phyloP scores from a whole-genome alignment of 2,329 filamentous ascomycete genomes.

The Epichloe gansuensis region DNA sequence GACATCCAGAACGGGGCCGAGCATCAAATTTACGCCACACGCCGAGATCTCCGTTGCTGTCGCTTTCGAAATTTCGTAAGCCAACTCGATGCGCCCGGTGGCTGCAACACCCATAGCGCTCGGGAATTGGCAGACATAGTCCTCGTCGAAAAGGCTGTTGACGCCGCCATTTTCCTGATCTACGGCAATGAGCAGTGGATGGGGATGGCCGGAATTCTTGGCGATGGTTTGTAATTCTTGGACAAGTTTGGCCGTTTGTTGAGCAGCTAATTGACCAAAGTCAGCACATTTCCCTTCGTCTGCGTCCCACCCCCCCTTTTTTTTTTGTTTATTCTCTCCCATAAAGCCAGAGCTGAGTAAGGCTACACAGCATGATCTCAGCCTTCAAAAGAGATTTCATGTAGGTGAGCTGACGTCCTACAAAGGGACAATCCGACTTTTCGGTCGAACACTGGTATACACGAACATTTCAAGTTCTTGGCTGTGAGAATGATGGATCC shows the following conservation, averaged over 20 bases:
- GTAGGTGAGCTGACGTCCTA: not conserved
- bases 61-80: slow-evolving; percentile 82
- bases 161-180: slow-evolving; percentile 98
- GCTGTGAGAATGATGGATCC: slow-evolving; percentile 77
- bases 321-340: not conserved
- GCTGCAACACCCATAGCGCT: slow-evolving; percentile 96
- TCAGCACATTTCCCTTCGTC: slow-evolving; percentile 4
- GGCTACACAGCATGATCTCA: not conserved
- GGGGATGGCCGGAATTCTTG: slow-evolving; percentile 75
- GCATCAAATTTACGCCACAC: slow-evolving; percentile 89
- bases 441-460: not conserved
- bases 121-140: slow-evolving; percentile 91
- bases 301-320: too few species aligned
- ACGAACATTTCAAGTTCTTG: slow-evolving; percentile 71
- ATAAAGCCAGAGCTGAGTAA: not conserved
- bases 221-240: slow-evolving; percentile 89
- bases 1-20: slow-evolving; percentile 87
- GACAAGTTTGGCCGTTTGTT: slow-evolving; percentile 77
- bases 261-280: slow-evolving; percentile 52
- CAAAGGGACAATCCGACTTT: not conserved
- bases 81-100: slow-evolving; percentile 70
- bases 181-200: slow-evolving; percentile 78
- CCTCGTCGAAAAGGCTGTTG: slow-evolving; percentile 91
- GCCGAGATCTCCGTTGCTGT: slow-evolving; percentile 86
- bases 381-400: not conserved